Percentiles rank a stretch among this genome's conserved stretches.
These are phyloP conservation scores for Nakataea oryzae DNA, from an alignment of 2,329 filamentous ascomycete genomes.

Conservation along the genomic window DNA sequence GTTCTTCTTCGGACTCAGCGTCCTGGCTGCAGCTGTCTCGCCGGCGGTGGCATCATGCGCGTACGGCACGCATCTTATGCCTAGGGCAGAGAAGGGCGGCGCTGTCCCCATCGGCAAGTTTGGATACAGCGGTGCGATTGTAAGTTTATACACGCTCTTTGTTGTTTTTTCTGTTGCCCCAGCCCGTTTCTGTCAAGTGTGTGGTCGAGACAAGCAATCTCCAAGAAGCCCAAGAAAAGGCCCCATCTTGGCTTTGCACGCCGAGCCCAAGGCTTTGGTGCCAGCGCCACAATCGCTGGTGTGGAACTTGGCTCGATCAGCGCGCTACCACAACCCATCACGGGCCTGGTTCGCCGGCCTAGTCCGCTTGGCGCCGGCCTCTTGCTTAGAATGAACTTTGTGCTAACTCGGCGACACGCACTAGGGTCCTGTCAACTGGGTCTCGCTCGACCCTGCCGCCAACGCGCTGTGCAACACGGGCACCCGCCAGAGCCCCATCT, in stretches of 20 bases:
- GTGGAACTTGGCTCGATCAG: background rate
- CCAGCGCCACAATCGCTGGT: too few relatives aligned
- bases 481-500: conserved; percentile 46
- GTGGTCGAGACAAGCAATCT: too few relatives aligned
- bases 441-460: conserved; percentile 19
- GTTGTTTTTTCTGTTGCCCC: background rate
- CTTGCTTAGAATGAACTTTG: background rate
- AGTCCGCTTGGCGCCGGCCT: too few relatives aligned
- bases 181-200: too few relatives aligned
- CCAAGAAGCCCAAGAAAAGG: too few relatives aligned
- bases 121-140: conserved; percentile 23
- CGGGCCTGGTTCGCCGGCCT: background rate
- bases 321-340: background rate
- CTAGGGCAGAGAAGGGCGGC: conserved; percentile 17
- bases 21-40: conserved; percentile 14
- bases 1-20: background rate
- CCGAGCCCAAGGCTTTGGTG: too few relatives aligned
- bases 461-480: conserved; percentile 41
- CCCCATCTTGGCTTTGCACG: too few relatives aligned
- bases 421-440: conserved; percentile 23
- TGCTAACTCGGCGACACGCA: background rate
- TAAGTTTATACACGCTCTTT: conserved; percentile 10
- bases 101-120: conserved; percentile 23
- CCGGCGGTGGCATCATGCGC: conserved; percentile 24
- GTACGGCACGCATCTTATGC: conserved; percentile 25